These are phyloP conservation scores for Calonectria naviculata DNA, from an alignment of 2,329 filamentous ascomycete species.

Conservation along the genomic window DNA sequence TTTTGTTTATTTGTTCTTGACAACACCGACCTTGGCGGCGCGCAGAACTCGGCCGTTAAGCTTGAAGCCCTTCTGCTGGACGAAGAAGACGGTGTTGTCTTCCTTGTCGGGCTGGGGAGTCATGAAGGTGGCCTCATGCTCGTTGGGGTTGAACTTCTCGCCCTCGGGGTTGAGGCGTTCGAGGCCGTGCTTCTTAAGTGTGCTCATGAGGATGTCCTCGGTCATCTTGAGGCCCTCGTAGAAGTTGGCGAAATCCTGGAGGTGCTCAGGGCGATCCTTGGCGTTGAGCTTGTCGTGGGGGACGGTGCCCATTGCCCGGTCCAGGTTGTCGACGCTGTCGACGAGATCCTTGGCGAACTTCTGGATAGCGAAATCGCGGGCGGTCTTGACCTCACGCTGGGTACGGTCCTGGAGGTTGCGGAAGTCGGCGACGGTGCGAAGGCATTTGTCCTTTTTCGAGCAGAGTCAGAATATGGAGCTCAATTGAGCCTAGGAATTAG, in stretches of 20 bases:
- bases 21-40: conserved; percentile 95
- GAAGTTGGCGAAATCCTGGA: conserved; percentile 81
- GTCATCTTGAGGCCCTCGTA: conserved; percentile 97
- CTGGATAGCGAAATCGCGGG: conserved; percentile 94
- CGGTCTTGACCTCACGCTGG: conserved; percentile 86
- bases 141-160: conserved; percentile 95
- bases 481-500: not conserved
- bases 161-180: conserved; percentile 86
- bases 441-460: conserved; percentile 82
- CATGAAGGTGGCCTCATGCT: conserved; percentile 97
- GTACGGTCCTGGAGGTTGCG: conserved; percentile 97
- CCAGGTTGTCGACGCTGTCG: conserved; percentile 96
- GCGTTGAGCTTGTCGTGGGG: conserved; percentile 76
- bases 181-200: conserved; percentile 93
- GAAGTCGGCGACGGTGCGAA: conserved; percentile 95
- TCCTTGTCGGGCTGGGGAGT: conserved; percentile 88
- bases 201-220: conserved; percentile 85
- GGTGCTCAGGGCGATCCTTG: conserved; percentile 60
- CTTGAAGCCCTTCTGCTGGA: conserved; percentile 95
- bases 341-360: conserved; percentile 95
- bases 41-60: conserved; percentile 91
- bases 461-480: conserved; percentile 14
- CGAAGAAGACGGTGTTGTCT: conserved; percentile 89
- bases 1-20: conserved; percentile 75
- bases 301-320: conserved; percentile 87